Base-by-base conservation (phyloP, 2,329 filamentous ascomycete genomes). In the Talaromyces sp. region DNA sequence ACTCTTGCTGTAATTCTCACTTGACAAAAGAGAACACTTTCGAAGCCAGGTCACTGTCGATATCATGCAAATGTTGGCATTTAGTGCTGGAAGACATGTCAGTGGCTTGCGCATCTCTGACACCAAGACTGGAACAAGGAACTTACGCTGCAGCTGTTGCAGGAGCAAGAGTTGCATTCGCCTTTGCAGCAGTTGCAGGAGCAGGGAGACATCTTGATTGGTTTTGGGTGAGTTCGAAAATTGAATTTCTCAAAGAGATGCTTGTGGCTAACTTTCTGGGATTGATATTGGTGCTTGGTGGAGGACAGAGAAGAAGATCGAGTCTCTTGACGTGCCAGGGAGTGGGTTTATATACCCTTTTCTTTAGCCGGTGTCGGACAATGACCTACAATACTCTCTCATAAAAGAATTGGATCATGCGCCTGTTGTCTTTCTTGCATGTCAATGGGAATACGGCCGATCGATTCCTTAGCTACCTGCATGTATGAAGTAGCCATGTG, bases 111-210 rank as follows among this genome's bases (percentile, higher is more conserved):
- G n/a, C 3, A 21, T 50, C 2, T 28, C 6, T 37, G 14, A 3
- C 23, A 14, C 8, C 23, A n/a, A 62, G 23, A 18, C 5, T 4
- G 28, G 25, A 42, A 48, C 21, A 39, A 58, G 21, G 31, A n/a
- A 69, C 75, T 66, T 72, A 78, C 76, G 46, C 55, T 68, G 76
- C 76, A 78, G 67, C 61, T 67, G 58, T 31, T 60, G 75, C 76
- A 78, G 56, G 73, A 71, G 75, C 76, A 78, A 60, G 69, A 70
- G 67, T 71, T 73, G 75, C 76, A 78, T 61, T 73, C 65, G 66
- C 74, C 73, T 66, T 70, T 67, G 75, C 75, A 77, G 73, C 72
- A 73, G 73, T 72, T 75, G 75, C 76, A 78, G 57, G 63, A 56
- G 71, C 75, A 78, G 71, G 76, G 75, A 73, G 69, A 69, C 76